phyloP scores from a whole-genome alignment of 2,329 filamentous ascomycete genomes.

The Pseudocercospora fijiensis region DNA sequence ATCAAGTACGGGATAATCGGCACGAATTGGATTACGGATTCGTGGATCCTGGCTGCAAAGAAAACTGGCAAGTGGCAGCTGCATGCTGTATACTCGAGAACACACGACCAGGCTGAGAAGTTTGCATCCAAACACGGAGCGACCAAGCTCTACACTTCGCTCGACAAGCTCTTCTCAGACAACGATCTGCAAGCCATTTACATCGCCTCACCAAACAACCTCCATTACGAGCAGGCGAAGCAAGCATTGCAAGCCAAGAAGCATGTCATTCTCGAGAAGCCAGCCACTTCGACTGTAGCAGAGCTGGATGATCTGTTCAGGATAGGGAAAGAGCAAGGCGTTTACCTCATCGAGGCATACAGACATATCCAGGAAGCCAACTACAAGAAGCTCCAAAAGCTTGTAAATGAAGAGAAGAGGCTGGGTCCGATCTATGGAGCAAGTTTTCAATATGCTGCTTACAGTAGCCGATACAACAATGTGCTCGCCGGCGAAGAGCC shows the following conservation, averaged over 20 bases:
- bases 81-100: constrained; percentile 49
- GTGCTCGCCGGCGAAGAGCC: constrained; percentile 49
- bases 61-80: constrained; percentile 48
- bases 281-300: constrained; percentile 44
- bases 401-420: constrained; percentile 38
- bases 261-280: constrained; percentile 54
- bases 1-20: constrained; percentile 50
- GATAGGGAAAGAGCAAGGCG: constrained; percentile 42
- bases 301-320: constrained; percentile 48
- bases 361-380: constrained; percentile 53
- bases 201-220: constrained; percentile 51
- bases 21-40: constrained; percentile 52
- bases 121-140: constrained; percentile 46
- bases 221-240: constrained; percentile 50
- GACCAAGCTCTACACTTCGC: constrained; percentile 42
- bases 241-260: constrained; percentile 46
- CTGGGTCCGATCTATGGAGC: constrained; percentile 48
- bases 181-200: constrained; percentile 46
- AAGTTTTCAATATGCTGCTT: constrained; percentile 47
- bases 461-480: constrained; percentile 48
- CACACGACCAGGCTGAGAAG: constrained; percentile 42
- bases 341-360: constrained; percentile 51
- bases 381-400: constrained; percentile 46
- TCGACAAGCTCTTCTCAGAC: constrained; percentile 43
- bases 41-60: constrained; percentile 47